Percentiles rank a stretch among this genome's conserved stretches.
Evolutionary conservation across 2,329 filamentous ascomycete species (phyloP).

Genomic region (Coniochaeta sp.): DNA sequence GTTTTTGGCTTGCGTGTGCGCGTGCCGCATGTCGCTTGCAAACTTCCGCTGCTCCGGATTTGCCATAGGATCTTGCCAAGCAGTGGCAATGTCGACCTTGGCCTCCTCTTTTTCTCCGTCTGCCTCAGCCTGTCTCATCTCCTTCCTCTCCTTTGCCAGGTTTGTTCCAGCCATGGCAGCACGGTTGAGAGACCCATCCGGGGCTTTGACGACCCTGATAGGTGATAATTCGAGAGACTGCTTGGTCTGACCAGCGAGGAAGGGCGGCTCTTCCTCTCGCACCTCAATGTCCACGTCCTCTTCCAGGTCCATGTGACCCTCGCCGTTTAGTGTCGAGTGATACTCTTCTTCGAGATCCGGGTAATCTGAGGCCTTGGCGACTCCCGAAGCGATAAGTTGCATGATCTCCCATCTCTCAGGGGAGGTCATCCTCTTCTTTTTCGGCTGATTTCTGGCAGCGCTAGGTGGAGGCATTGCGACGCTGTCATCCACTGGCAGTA

Average conservation of each 20-base stretch:
- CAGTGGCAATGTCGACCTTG: conserved; percentile 75
- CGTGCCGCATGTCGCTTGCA: conserved; percentile 73
- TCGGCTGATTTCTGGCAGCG: conserved; percentile 29
- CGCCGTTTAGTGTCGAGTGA: conserved; percentile 76
- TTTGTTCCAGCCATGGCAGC: conserved; percentile 90
- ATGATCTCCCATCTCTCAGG: conserved; percentile 97
- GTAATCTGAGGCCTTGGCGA: conserved; percentile 86
- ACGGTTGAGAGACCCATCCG: conserved; percentile 94
- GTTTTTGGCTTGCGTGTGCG: conserved; percentile 50
- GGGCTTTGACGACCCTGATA: conserved; percentile 93
- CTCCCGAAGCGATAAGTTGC: conserved; percentile 91
- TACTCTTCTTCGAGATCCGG: conserved; percentile 94
- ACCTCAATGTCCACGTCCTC: conserved; percentile 98
- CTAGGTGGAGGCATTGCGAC: conserved; percentile 58
- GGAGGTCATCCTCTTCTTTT: conserved; percentile 89
- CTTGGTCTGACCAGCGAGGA: conserved; percentile 92
- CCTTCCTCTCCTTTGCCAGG: conserved; percentile 82
- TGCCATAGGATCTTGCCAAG: conserved; percentile 98
- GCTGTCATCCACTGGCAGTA: conserved; percentile 32
- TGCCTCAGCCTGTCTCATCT: conserved; percentile 80
- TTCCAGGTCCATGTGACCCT: conserved; percentile 84
- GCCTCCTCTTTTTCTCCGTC: conserved; percentile 71
- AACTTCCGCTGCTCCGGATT: conserved; percentile 79
- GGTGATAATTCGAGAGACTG: conserved; percentile 91
- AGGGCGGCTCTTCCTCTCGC: conserved; percentile 90